A percentile compares a stretch with the other conserved stretches of the same genome.
Conservation (phyloP, 768 basidiomycete genomes). For the Phallus indusiatus region DNA sequence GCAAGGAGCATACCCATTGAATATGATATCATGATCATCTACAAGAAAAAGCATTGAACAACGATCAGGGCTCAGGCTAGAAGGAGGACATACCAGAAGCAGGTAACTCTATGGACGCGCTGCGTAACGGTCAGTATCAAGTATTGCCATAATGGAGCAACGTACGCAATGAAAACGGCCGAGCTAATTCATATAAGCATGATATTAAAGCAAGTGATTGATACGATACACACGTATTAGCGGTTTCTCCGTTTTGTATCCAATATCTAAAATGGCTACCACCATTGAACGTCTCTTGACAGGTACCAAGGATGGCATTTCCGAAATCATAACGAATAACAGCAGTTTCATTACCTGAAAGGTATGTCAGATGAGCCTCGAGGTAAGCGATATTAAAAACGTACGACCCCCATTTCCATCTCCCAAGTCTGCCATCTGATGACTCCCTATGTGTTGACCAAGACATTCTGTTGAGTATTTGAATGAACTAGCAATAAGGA, state of each 20-base stretch:
- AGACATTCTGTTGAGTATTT: slow-evolving; percentile 72
- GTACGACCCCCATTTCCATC: slow-evolving; percentile 68
- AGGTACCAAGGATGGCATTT: slow-evolving; percentile 73
- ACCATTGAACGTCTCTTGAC: slow-evolving; percentile 75
- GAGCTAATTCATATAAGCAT: slow-evolving; percentile 31
- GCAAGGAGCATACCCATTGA: slow-evolving; percentile 42
- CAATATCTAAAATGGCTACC: slow-evolving; percentile 88
- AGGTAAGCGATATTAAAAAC: slow-evolving; percentile 18
- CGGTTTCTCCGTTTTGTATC: slow-evolving; percentile 60
- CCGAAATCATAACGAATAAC: slow-evolving; percentile 84
- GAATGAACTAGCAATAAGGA: slow-evolving; percentile 42
- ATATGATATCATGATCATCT: slow-evolving; percentile 63
- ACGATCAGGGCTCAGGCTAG: not conserved
- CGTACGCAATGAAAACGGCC: slow-evolving; percentile 59
- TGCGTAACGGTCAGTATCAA: not conserved
- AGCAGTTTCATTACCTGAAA: slow-evolving; percentile 66
- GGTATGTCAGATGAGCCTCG: not conserved
- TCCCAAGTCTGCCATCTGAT: slow-evolving; percentile 71
- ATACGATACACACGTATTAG: slow-evolving; percentile 39
- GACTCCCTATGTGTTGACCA: slow-evolving; percentile 63
- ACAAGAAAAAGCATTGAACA: slow-evolving; percentile 1
- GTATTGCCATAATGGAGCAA: not conserved
- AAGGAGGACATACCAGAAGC: slow-evolving; percentile 29
- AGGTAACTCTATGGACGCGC: slow-evolving; percentile 59
- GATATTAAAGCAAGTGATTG: not conserved